Evolutionary conservation across 805 yeast species (phyloP), one percentile per base, ranked within the genome.

Genomic region (Pichia occidentalis): DNA sequence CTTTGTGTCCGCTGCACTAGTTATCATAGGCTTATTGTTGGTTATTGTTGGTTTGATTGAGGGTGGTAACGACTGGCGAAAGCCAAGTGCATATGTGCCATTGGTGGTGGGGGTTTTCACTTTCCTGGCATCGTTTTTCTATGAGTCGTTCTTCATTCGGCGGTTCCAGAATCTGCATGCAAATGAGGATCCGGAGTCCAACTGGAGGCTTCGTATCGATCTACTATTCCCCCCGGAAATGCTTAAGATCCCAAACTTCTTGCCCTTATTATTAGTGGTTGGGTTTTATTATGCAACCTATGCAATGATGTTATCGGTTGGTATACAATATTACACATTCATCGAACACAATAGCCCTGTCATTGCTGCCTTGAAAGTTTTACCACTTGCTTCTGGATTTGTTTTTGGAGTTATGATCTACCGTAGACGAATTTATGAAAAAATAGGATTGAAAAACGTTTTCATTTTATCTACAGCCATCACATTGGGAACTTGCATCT

Each of bases 11-110:
- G 51, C 60, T 0, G 7, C 52, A 1, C 10, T 60, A 10, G 41
- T 67, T 10, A 60, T 69, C 16, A 34, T 48, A 13, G 71, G 70
- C 0, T 44, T 57, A 4, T 29, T 68, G 3, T 46, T 70, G 25
- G 43, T 68, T 3, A 67, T 68, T 20, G 54, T 64, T 8, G 76
- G 72, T 0, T 52, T 70, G 32, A 67, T 70, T 0, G 66, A 68
- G 44, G 72, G 70, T 17, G 73, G 73, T 18, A 59, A 57, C 5
- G 49, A 52, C 1, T 70, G 75, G 74, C 52, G 53, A 3, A 38
- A 55, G 1, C 65, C 73, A 1, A 49, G 53, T 13, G 64, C 66
- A 1, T 68, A 67, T 42, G 67, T 66, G 12, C 61, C 73, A 0
- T 41, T 70, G 1, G 51, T 63, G 2, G 40, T 70, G 35, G 74